Evolutionary conservation across 495 filamentous ascomycete genomes (phyloP).

Genomic region (Penicillium robsamsonii): DNA sequence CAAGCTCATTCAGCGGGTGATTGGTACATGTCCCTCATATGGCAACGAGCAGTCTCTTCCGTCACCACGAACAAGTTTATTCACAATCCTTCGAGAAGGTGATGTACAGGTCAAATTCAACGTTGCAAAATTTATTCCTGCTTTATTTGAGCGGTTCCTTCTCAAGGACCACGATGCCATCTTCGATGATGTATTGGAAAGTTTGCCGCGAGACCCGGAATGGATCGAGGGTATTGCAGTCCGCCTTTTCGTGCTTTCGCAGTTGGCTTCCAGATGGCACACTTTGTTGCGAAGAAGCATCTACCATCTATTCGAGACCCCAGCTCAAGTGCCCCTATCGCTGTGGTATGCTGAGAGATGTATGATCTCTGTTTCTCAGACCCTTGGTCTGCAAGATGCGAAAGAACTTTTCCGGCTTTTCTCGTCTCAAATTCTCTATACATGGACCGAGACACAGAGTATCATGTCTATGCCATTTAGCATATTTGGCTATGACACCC

Average conservation of each 20-base stretch:
- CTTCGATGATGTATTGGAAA: conserved; percentile 71
- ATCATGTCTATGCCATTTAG: conserved; percentile 70
- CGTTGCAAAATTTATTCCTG: conserved; percentile 64
- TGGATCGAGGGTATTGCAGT: conserved; percentile 83
- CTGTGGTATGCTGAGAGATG: conserved; percentile 68
- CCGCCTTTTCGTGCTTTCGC: conserved; percentile 70
- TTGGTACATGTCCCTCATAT: conserved; percentile 64
- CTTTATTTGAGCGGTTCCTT: conserved; percentile 74
- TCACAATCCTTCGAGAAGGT: conserved; percentile 64
- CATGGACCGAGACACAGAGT: conserved; percentile 71
- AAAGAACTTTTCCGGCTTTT: conserved; percentile 81
- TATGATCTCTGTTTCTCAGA: conserved; percentile 60
- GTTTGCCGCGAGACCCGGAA: conserved; percentile 66
- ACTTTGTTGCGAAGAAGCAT: conserved; percentile 78
- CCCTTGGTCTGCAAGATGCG: conserved; percentile 60
- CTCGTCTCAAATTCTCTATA: conserved; percentile 87
- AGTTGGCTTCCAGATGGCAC: conserved; percentile 75
- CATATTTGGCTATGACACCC: conserved; percentile 73
- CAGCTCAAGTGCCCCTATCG: conserved; percentile 63
- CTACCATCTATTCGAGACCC: conserved; percentile 89
- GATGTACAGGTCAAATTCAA: conserved; percentile 73
- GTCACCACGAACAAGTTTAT: conserved; percentile 71
- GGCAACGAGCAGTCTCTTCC: conserved; percentile 52
- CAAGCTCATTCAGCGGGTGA: conserved; percentile 62
- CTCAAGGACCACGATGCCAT: conserved; percentile 78